These are phyloP conservation scores for Alternaria dauci DNA, from an alignment of 2,329 filamentous ascomycete genomes.

Conservation along the genomic window DNA sequence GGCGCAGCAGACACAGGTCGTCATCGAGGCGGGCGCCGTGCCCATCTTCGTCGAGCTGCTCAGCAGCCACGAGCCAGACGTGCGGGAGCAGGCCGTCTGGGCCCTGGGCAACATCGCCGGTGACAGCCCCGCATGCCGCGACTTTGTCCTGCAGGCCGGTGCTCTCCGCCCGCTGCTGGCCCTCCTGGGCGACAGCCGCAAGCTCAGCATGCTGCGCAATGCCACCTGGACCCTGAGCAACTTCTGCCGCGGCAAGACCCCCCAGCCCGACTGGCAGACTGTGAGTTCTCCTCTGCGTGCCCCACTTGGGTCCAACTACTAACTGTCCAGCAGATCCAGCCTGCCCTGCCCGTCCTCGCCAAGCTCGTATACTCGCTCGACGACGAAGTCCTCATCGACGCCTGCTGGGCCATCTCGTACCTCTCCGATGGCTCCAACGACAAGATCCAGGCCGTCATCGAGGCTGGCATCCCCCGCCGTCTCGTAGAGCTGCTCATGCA, in stretches of 20 bases:
- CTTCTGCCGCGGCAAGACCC: conserved; percentile 99
- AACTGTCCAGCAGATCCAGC: conserved; percentile 74
- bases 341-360: conserved; percentile 90
- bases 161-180: conserved; percentile 89
- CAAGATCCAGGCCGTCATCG: conserved; percentile 99
- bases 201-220: conserved; percentile 98
- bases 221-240: conserved; percentile 99
- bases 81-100: conserved; percentile 98
- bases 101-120: conserved; percentile 98
- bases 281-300: conserved; percentile 63
- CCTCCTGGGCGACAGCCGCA: conserved; percentile 94
- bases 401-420: conserved; percentile 99
- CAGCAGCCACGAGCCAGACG: conserved; percentile 94
- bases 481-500: conserved; percentile 98
- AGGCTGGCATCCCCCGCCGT: conserved; percentile 94
- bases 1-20: conserved; percentile 95
- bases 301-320: conserved; percentile 2
- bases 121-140: conserved; percentile 95
- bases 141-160: conserved; percentile 92
- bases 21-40: conserved; percentile 97
- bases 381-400: conserved; percentile 97
- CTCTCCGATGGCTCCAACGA: conserved; percentile 98
- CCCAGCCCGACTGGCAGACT: conserved; percentile 96
- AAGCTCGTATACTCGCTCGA: conserved; percentile 99
- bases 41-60: conserved; percentile 98